Base-by-base conservation (phyloP, 306 rosid genomes). In the Purshia tridentata region DNA sequence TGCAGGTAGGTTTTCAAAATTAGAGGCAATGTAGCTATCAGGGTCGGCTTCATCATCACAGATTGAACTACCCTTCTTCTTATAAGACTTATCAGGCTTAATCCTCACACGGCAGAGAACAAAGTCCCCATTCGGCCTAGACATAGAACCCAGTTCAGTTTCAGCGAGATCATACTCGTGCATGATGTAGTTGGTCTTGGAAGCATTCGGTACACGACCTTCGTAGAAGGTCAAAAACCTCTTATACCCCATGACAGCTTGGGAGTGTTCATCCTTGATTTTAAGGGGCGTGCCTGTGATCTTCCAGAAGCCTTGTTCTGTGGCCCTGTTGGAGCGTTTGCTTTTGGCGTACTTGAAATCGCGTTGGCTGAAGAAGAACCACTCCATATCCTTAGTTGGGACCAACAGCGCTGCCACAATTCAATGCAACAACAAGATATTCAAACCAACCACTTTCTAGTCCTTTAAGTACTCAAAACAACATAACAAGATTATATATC, bases 221-320 rank as follows among this genome's bases (percentile, higher is more conserved):
- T 1, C 0, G 2, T 84, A 23, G 77, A 82, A 90, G 63, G 88
- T 90, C 65, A 90, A 77, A 5, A 86, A 86, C 78, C 81, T 90
- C 83, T 84, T 90, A 2, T 63, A 61, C 22, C 86, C 92, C 70
- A 86, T 84, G 48, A 82, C 68, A 0, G n/a, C 37, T n/a, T 53
- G 40, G 40, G 76, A 70, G 35, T 84, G 81, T 3, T 39, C 49
- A 4, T 0, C 48, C 83, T 44, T 79, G 42, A 90, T 70, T 0
- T 45, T 5, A 6, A 91, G 57, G 35, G 81, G 86, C 20, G 12
- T 47, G 3, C 96, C 89, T 9, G 89, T 87, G 72, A 57, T 6
- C 65, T 90, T 87, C 96, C 96, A 90, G 70, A 0, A 90, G 1
- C 96, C 96, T 13, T 2, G 0, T 8, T 10, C 1, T 0, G 96